Base-by-base conservation (phyloP, 805 yeast genomes). In the Martiniozyma abietophila region DNA sequence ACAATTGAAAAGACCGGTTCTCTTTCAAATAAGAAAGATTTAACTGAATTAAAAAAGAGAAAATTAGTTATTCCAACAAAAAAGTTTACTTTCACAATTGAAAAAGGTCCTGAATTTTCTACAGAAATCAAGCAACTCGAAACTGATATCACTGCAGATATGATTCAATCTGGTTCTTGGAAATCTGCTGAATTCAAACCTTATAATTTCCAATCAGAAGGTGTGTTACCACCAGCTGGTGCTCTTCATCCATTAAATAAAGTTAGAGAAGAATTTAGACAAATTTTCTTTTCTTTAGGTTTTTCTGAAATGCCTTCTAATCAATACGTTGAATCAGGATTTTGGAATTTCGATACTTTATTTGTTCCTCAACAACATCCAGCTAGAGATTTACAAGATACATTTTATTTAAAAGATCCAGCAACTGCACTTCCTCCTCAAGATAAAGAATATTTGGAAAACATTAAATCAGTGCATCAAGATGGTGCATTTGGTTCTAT, bases 361-460 rank as follows among this genome's bases (percentile, higher is more conserved):
- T 92, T 66, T 52, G 99, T 92, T 36, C 99, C 99, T 37, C 99
- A 92, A 66, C 97, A 92, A 66, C 99, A 92, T 65, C 98, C 99
- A 12, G 99, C 99, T 32, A 80, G 99, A 67, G 99, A 92, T 59
- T 71, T 92, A 58, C 99, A 92, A 64, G 99, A 92, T 64, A 92
- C 99, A 40, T 92, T 92, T 68, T 92, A 92, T 65, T 70, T 92
- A 62, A 89, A 88, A 58, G 97, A 92, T 56, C 99, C 99, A 22
- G 67, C 64, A 32, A 66, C 60, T 42, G 95, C 95, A 36, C 79
- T 77, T 42, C 66, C 70, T 49, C 98, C 97, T 35, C 76, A 76
- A 46, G 98, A 92, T 61, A 67, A 69, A 54, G 60, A 65, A 50
- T 92, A 80, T 65, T 72, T 84, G 73, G 69, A 77, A 22, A 81